Percentiles rank a stretch among this genome's conserved stretches.
phyloP scores from a whole-genome alignment of 257 asterid species.

The Rubia yunnanensis region DNA sequence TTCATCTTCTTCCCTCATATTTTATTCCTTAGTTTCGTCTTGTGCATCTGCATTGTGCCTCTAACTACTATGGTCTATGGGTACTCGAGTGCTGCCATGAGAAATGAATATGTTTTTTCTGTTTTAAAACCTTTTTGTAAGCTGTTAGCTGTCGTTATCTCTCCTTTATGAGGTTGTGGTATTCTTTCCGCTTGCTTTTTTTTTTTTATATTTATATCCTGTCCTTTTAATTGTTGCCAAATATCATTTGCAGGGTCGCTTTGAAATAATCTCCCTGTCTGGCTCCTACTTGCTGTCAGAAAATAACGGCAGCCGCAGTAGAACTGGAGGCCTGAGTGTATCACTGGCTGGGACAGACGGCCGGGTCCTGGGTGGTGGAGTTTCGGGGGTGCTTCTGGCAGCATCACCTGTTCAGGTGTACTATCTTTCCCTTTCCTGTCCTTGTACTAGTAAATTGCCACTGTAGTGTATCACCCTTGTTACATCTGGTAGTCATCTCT shows the following conservation, averaged over 20 bases:
- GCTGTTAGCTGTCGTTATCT: neutral
- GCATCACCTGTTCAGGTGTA: slow-evolving; percentile 76
- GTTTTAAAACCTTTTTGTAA: neutral
- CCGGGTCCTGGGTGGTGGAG: slow-evolving; percentile 83
- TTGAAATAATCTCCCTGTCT: slow-evolving; percentile 64
- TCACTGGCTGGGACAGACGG: slow-evolving; percentile 79
- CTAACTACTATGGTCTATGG: neutral
- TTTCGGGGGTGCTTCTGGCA: slow-evolving; percentile 75
- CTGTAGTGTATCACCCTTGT: neutral
- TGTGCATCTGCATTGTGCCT: neutral
- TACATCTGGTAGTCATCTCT: slow-evolving; percentile 1
- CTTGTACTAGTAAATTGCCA: neutral
- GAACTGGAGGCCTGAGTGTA: slow-evolving; percentile 51
- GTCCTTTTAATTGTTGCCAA: neutral
- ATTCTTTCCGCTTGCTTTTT: slow-evolving; percentile 1
- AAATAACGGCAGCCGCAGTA: slow-evolving; percentile 40
- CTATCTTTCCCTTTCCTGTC: neutral
- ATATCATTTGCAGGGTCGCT: slow-evolving; percentile 61
- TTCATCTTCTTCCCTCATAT: neutral
- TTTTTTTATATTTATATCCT: neutral
- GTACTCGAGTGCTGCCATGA: neutral
- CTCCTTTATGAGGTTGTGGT: neutral
- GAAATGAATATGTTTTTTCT: neutral
- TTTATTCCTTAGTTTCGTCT: neutral
- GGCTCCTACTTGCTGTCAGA: slow-evolving; percentile 67